These are phyloP conservation scores for Hypoxylon crocopeplum DNA, from an alignment of 495 filamentous ascomycete genomes.

Conservation along the genomic window DNA sequence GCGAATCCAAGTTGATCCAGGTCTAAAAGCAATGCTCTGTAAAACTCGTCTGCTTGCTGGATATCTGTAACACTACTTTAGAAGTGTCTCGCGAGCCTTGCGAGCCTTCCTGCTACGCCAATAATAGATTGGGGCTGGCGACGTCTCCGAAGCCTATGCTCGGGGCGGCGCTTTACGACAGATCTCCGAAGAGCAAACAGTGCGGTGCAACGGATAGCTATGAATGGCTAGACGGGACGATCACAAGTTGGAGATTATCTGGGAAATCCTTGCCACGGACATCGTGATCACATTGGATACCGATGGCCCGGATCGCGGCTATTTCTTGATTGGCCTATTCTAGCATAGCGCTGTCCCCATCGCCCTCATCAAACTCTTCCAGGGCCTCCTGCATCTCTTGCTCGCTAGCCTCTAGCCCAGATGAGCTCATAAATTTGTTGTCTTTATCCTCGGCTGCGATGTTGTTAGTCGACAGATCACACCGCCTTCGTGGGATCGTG, in stretches of 20 bases:
- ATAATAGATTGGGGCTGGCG: not conserved
- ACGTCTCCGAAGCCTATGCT: not conserved
- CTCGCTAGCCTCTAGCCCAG: slow-evolving; percentile 70
- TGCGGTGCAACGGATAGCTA: slow-evolving; percentile 11
- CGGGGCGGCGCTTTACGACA: not conserved
- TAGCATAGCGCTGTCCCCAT: slow-evolving; percentile 17
- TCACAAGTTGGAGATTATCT: slow-evolving; percentile 7
- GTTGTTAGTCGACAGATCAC: slow-evolving; percentile 24
- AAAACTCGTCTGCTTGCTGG: not conserved
- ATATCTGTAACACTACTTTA: not conserved
- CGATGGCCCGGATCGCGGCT: slow-evolving; percentile 12
- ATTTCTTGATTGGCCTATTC: slow-evolving; percentile 25
- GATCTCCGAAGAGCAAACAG: slow-evolving; percentile 3
- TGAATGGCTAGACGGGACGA: not conserved
- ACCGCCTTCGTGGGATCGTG: slow-evolving; percentile 15
- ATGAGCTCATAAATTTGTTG: slow-evolving; percentile 85
- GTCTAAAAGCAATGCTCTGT: slow-evolving; percentile 2
- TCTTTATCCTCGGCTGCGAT: slow-evolving; percentile 74
- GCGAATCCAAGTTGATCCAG: not conserved
- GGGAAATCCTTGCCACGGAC: slow-evolving; percentile 9
- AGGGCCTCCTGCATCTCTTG: slow-evolving; percentile 55
- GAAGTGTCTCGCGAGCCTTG: not conserved
- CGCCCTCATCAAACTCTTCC: slow-evolving; percentile 43
- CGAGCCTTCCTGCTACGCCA: not conserved
- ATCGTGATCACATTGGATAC: slow-evolving; percentile 19